These are phyloP conservation scores for Dicorynia guianensis DNA, from an alignment of 306 rosid genomes.

Conservation along the genomic window DNA sequence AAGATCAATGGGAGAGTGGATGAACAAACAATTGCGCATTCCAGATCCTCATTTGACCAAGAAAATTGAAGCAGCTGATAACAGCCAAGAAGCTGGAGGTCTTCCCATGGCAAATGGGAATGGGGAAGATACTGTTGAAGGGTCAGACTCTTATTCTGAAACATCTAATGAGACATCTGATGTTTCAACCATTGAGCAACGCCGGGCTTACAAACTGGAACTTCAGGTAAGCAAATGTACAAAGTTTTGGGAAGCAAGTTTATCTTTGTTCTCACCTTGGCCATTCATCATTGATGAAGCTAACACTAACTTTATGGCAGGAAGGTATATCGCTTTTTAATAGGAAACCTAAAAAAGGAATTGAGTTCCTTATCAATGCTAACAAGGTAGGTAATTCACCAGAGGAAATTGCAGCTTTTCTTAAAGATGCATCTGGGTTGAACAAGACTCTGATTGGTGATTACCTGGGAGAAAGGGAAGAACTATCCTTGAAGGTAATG, in stretches of 20 bases:
- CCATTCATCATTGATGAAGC: conserved; percentile 43
- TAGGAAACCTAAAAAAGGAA: conserved; percentile 95
- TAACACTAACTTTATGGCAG: conserved; percentile 82
- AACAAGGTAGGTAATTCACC: conserved; percentile 95
- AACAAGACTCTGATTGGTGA: conserved; percentile 93
- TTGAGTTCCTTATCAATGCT: conserved; percentile 94
- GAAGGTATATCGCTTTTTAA: conserved; percentile 99
- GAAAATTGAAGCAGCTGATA: conserved; percentile 65
- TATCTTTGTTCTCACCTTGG: conserved; percentile 35
- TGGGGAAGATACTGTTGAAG: conserved; percentile 79
- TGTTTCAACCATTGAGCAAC: conserved; percentile 87
- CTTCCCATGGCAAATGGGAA: conserved; percentile 73
- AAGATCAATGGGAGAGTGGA: conserved; percentile 95
- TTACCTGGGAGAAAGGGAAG: conserved; percentile 98
- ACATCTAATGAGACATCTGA: conserved; percentile 80
- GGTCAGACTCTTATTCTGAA: conserved; percentile 84
- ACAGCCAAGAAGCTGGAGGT: conserved; percentile 58
- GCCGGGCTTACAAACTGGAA: conserved; percentile 98
- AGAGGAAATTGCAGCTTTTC: conserved; percentile 92
- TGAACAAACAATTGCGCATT: conserved; percentile 91
- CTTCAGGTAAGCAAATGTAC: conserved; percentile 74
- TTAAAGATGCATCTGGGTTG: conserved; percentile 96
- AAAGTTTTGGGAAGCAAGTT: conserved; percentile 35
- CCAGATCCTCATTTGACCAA: conserved; percentile 80
- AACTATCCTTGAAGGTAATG: conserved; percentile 93